Evolutionary conservation across 192 early-diverging fungal species (phyloP), one percentile per base, ranked within the genome.

Genomic region (Coemansia umbellata): DNA sequence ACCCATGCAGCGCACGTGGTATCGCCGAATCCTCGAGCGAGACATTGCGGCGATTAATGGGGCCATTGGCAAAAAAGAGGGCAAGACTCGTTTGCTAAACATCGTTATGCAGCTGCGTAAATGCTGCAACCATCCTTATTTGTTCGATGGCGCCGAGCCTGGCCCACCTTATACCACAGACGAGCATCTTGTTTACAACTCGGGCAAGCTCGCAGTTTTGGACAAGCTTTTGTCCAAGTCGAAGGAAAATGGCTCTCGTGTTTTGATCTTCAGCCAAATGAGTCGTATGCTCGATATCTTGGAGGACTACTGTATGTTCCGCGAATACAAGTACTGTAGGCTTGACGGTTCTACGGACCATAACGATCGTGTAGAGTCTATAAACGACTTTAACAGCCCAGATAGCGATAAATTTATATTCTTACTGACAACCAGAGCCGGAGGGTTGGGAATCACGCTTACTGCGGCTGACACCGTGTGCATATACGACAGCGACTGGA

Each of bases 211-310:
- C 90, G 82, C 82, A 4, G 83, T 96, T 0, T 58, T 99, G 60
- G 96, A 99, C 72, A 91, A 90, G 64, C 83, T 97, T 9, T 78
- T 99, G 28, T 67, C 77, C 35, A 81, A 84, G 31, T 65, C 89
- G 32, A 89, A 90, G 58, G 88, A 84, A 21, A 83, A 90, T 54
- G 96, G 96, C 2, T 99, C 96, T 18, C 90, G 96, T 19, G 92
- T 97, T 1, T 66, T 99, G 43, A 78, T 99, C 3, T 99, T 99
- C 69, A 91, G 88, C 74, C 96, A 99, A 78, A 99, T 99, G 97
- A 94, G 90, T 70, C 86, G 95, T 47, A 85, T 99, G 67, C 78
- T 99, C 36, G 97, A 99, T 66, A 97, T 99, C 59, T 68, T 99
- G 23, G 96, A 97, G 73, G 94, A 99, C 76, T 99, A 97, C 58